A percentile compares a stretch with the other conserved stretches of the same genome.
Evolutionary conservation across 225 moss, liverwort and hornwort genomes (phyloP).

Genomic region (Polytrichum formosum): DNA sequence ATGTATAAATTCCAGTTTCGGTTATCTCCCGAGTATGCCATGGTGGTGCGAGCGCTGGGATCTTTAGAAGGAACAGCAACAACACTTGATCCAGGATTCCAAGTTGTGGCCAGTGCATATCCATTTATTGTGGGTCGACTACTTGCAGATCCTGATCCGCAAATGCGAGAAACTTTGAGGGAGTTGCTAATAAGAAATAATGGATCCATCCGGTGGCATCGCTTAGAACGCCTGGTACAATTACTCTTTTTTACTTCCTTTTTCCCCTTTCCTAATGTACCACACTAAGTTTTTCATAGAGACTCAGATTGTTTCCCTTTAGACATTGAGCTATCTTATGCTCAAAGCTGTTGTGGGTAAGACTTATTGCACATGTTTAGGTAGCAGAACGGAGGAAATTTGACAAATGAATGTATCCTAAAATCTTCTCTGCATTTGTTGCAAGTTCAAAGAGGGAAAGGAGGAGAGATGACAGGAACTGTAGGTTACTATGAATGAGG

Average conservation of each 20-base stretch:
- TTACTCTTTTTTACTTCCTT: neutral
- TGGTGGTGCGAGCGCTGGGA: constrained; percentile 91
- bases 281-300: no score
- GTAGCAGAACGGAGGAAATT: neutral
- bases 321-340: no score
- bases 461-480: no score
- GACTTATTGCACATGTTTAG: neutral
- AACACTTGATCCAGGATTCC: constrained; percentile 71
- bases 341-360: no score
- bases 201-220: constrained; percentile 86
- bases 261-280: no score
- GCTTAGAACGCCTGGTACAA: constrained; percentile 72
- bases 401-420: no score
- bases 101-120: constrained; percentile 83
- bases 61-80: constrained; percentile 90
- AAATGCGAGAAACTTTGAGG: constrained; percentile 79
- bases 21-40: constrained; percentile 74
- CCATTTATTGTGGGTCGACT: constrained; percentile 85
- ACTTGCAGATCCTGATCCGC: constrained; percentile 83
- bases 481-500: no score
- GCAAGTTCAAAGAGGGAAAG: no score
- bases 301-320: no score
- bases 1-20: constrained; percentile 86
- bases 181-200: constrained; percentile 73
- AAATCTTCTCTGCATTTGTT: neutral